These are phyloP conservation scores for Populus hybrid DNA, from an alignment of 441 rosid species.

Conservation along the genomic window DNA sequence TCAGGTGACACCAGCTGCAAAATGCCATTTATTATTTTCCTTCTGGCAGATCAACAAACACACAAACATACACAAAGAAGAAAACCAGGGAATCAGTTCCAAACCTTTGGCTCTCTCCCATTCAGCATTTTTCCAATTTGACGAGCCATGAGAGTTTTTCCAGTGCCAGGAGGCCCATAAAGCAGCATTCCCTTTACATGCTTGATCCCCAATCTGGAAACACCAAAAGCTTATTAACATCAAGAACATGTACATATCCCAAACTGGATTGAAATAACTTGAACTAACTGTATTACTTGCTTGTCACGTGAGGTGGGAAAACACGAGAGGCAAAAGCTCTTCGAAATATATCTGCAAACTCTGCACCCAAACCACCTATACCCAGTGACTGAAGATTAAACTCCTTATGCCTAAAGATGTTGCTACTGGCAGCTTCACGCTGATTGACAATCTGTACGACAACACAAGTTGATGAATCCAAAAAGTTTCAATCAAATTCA, in stretches of 20 bases:
- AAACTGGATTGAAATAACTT: slow-evolving; percentile 16
- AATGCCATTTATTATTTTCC: not conserved
- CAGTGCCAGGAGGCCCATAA: slow-evolving; percentile 98
- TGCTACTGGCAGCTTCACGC: slow-evolving; percentile 98
- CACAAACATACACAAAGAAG: not conserved
- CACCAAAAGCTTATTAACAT: slow-evolving; percentile 27
- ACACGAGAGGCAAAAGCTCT: slow-evolving; percentile 98
- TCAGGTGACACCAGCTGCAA: slow-evolving; percentile 15
- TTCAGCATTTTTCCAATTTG: slow-evolving; percentile 99
- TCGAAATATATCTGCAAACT: slow-evolving; percentile 96
- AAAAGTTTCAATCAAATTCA: slow-evolving; percentile 16
- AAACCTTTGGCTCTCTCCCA: slow-evolving; percentile 98
- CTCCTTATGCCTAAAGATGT: slow-evolving; percentile 88
- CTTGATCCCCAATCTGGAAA: slow-evolving; percentile 88
- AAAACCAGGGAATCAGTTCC: slow-evolving; percentile 3
- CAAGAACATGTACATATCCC: slow-evolving; percentile 15
- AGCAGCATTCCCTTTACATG: slow-evolving; percentile 99
- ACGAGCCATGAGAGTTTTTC: slow-evolving; percentile 98
- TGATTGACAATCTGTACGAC: slow-evolving; percentile 80
- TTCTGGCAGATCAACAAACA: not conserved
- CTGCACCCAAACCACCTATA: slow-evolving; percentile 96
- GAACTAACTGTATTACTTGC: slow-evolving; percentile 51
- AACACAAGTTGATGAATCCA: slow-evolving; percentile 16
- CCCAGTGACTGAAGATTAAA: slow-evolving; percentile 92
- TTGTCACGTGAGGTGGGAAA: slow-evolving; percentile 86